These are phyloP conservation scores for Stemphylium beticola DNA, from an alignment of 2,329 filamentous ascomycete genomes.

Conservation along the genomic window DNA sequence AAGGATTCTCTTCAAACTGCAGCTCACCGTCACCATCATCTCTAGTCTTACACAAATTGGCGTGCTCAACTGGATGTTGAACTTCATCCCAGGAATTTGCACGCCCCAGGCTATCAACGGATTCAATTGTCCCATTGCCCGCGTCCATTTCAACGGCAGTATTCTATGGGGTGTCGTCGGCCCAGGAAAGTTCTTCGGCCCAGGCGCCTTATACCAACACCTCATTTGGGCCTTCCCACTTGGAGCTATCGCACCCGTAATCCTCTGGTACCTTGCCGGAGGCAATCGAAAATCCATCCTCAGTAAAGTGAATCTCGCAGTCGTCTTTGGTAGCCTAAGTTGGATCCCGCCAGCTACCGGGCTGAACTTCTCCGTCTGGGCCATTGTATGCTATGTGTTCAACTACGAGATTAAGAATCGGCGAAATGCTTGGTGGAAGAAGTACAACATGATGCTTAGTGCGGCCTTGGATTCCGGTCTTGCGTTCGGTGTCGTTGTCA, in stretches of 20 bases:
- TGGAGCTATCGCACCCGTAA: constrained; percentile 75
- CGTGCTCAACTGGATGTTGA: constrained; percentile 90
- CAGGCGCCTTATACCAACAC: constrained; percentile 73
- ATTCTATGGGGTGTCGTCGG: constrained; percentile 91
- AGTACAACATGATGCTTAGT: constrained; percentile 88
- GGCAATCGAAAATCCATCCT: constrained; percentile 65
- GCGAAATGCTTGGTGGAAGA: constrained; percentile 80
- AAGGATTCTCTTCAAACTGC: constrained; percentile 77
- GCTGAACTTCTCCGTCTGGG: constrained; percentile 89
- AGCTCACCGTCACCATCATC: constrained; percentile 76
- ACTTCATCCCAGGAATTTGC: constrained; percentile 76
- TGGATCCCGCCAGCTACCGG: constrained; percentile 87
- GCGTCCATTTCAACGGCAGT: constrained; percentile 88
- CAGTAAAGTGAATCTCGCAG: constrained; percentile 79
- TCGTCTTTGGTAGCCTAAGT: constrained; percentile 79
- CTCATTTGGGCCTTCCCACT: constrained; percentile 83
- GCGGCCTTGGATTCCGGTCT: constrained; percentile 83
- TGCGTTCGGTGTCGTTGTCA: constrained; percentile 80
- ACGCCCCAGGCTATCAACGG: constrained; percentile 81
- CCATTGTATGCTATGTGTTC: constrained; percentile 82
- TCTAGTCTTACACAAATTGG: constrained; percentile 82
- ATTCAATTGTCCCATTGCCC: constrained; percentile 85
- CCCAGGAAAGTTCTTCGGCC: constrained; percentile 81
- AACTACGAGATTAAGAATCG: constrained; percentile 76
- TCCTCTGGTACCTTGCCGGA: constrained; percentile 73